phyloP scores from a whole-genome alignment of 139 green algal species.

The Astrephomene gubernaculifera region DNA sequence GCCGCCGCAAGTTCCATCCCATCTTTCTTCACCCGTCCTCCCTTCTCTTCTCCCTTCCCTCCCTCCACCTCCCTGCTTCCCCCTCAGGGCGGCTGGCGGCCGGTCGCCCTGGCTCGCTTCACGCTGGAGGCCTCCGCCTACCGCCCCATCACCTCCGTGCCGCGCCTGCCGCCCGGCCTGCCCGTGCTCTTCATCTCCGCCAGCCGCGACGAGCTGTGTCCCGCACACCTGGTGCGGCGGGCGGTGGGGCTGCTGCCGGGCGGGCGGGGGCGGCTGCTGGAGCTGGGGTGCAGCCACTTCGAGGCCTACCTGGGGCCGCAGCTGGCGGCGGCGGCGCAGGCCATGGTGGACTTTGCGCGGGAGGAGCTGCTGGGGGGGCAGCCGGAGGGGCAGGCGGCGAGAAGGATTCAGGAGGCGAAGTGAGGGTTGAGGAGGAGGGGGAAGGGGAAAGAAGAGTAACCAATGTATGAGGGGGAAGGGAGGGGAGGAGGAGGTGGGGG shows the following conservation, averaged over 20 bases:
- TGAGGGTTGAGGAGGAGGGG: no score
- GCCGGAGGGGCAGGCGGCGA: neutral
- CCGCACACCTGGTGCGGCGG: constrained; percentile 2
- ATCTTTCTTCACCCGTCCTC: neutral
- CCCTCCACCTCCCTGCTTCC: neutral
- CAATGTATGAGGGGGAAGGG: no score
- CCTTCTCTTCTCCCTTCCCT: neutral
- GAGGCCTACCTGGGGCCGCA: constrained; percentile 45
- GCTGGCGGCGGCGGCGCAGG: neutral
- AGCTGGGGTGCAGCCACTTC: constrained; percentile 51
- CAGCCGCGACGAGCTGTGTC: constrained; percentile 52
- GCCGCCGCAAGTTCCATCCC: neutral
- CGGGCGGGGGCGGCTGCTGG: neutral
- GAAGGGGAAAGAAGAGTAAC: no score
- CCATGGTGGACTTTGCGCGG: neutral
- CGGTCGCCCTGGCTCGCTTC: constrained; percentile 40
- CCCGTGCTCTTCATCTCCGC: constrained; percentile 58
- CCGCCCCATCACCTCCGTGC: constrained; percentile 47
- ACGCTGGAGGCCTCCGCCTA: constrained; percentile 54
- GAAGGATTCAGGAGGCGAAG: no score
- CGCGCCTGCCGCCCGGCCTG: neutral
- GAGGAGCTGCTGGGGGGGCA: neutral
- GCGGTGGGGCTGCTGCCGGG: constrained; percentile 29
- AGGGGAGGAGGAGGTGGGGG: no score
- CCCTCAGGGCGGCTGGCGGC: constrained; percentile 62